These are phyloP conservation scores for Neonectria sp. DNA, from an alignment of 2,329 filamentous ascomycete genomes.

Conservation along the genomic window DNA sequence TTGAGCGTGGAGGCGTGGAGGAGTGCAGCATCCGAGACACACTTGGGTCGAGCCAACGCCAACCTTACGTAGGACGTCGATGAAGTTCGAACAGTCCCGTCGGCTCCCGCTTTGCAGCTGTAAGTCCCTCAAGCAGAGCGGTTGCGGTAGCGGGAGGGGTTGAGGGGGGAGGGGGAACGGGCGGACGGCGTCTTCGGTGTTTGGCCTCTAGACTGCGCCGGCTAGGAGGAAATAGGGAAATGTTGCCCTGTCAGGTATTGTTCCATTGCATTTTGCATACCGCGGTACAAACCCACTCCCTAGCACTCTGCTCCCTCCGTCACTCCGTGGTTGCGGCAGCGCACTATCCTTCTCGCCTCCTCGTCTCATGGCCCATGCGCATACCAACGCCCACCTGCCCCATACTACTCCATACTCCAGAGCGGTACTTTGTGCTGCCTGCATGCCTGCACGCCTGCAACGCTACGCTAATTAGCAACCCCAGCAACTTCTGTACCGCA, in stretches of 20 bases:
- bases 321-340: constrained; percentile 7
- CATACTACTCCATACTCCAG: constrained; percentile 14
- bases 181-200: constrained; percentile 5
- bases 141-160: neutral
- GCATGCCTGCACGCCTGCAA: constrained; percentile 1
- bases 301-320: constrained; percentile 4
- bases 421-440: neutral
- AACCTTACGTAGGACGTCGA: constrained; percentile 2
- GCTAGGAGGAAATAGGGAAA: neutral
- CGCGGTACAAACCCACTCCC: neutral
- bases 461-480: constrained; percentile 4
- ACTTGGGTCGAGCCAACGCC: constrained; percentile 20
- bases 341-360: constrained; percentile 14
- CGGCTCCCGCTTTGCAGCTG: constrained; percentile 13
- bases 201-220: neutral
- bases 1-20: constrained; percentile 37
- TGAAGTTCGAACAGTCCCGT: constrained; percentile 14
- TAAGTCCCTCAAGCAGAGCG: neutral
- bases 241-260: constrained; percentile 1
- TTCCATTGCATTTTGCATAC: constrained; percentile 3
- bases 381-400: constrained; percentile 9
- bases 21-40: constrained; percentile 34
- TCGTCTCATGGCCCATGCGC: constrained; percentile 16
- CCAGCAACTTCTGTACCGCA: neutral
- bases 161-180: constrained; percentile 2